phyloP scores from a whole-genome alignment of 768 basidiomycete species.

The Rhodotorula graminis region DNA sequence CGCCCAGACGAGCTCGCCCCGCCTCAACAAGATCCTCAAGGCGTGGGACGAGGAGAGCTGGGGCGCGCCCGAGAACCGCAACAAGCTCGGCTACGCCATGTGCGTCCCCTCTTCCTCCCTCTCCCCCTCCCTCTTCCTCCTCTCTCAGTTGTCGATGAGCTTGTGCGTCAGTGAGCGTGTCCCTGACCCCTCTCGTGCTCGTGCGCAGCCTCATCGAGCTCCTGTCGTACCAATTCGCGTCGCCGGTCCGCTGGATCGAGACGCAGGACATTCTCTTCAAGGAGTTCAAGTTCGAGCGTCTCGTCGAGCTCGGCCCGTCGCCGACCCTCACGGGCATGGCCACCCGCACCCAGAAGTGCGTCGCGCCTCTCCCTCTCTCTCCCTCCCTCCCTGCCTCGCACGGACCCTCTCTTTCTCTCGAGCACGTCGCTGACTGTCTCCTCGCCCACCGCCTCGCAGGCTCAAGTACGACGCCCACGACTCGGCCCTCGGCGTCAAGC shows the following conservation, averaged over 20 bases:
- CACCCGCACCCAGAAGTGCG: constrained; percentile 72
- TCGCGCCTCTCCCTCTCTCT: not conserved
- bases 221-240: constrained; percentile 95
- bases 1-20: constrained; percentile 91
- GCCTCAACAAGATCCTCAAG: constrained; percentile 87
- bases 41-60: constrained; percentile 90
- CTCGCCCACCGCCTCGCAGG: constrained; percentile 31
- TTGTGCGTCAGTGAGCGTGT: not conserved
- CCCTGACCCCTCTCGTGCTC: too few species aligned
- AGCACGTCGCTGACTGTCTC: too few species aligned
- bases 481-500: constrained; percentile 70
- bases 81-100: constrained; percentile 90
- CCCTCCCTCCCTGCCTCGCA: constrained; percentile 12
- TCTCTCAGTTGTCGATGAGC: too few species aligned
- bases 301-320: constrained; percentile 93
- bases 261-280: constrained; percentile 93
- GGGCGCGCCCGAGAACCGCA: constrained; percentile 73
- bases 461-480: constrained; percentile 85
- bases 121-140: too few species aligned
- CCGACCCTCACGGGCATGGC: constrained; percentile 97
- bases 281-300: constrained; percentile 77
- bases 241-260: constrained; percentile 98
- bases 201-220: constrained; percentile 69
- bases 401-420: not conserved
- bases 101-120: not conserved